Evolutionary conservation across 495 filamentous ascomycete species (phyloP).

Genomic region (Annulohypoxylon bovei): DNA sequence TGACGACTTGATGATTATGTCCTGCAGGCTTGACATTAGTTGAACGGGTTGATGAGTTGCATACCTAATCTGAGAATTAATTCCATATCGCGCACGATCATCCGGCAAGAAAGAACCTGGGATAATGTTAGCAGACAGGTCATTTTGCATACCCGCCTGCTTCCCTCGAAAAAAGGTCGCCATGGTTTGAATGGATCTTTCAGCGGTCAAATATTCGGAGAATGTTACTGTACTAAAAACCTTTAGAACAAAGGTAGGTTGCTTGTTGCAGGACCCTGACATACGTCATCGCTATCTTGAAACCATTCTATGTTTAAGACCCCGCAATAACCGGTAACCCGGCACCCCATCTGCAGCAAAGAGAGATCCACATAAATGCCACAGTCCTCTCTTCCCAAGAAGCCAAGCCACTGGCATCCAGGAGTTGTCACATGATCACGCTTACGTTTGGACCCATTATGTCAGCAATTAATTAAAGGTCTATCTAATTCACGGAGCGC

Average conservation of each 20-base stretch:
- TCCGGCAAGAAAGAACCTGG: constrained; percentile 82
- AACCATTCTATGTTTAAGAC: neutral
- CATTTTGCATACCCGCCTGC: constrained; percentile 90
- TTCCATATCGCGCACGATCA: constrained; percentile 83
- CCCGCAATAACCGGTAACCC: neutral
- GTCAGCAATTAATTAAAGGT: neutral
- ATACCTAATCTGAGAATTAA: constrained; percentile 83
- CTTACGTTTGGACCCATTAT: too few relatives aligned
- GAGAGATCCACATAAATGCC: too few relatives aligned
- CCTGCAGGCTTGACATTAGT: neutral
- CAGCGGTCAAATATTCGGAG: neutral
- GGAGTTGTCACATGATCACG: too few relatives aligned
- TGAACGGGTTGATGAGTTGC: constrained; percentile 4
- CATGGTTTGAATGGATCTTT: constrained; percentile 60
- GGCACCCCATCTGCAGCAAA: neutral
- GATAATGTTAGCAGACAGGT: constrained; percentile 82
- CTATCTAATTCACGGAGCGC: too few relatives aligned
- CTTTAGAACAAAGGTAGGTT: neutral
- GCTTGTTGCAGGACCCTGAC: neutral
- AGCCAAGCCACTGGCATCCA: too few relatives aligned
- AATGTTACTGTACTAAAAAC: neutral
- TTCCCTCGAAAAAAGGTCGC: constrained; percentile 88
- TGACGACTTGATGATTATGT: neutral
- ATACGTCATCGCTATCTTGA: constrained; percentile 35
- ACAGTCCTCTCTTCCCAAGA: too few relatives aligned